Base-by-base conservation (phyloP, 2,329 filamentous ascomycete genomes). In the Dichotomopilus funicola region DNA sequence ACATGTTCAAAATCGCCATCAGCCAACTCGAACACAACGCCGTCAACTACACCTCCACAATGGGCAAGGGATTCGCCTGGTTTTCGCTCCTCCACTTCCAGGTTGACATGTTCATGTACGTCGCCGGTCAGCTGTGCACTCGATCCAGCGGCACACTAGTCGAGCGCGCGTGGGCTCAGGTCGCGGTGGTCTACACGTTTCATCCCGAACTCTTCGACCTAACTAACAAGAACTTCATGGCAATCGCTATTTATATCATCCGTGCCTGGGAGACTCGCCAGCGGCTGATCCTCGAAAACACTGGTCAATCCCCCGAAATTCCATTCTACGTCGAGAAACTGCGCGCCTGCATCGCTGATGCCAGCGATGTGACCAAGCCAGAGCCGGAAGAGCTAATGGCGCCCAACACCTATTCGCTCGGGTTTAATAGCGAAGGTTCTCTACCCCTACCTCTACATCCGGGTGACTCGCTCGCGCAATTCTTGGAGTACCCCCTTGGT, bases 11-110 rank as follows among this genome's bases (percentile, higher is more conserved):
- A 62, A 69, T 82, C 11, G 72, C 79, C 1, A 62, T 83, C 27
- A 71, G 73, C 43, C 70, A 74, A 34, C 71, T 75, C 13, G 77
- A 81, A 61, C 73, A 78, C 58, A 75, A 75, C 53, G 65, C 75
- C 8, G 68, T 69, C 7, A 68, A 76, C 10, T 78, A 79, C 60
- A 65, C 71, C 33, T 64, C 71, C 2, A 69, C 76, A 60, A 67
- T 69, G 13, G 68, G 73, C 31, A 71, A 70, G 0, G 76, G 77
- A 1, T 83, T 82, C 63, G 62, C 78, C 9, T 84, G 81, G 81
- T 82, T 78, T 60, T 71, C 76, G 64, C 74, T 75, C 57, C 68
- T 71, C 31, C 76, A 81, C 62, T 81, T 83, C 65, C 79, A 82
- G 62, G 67, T 78, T 48, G 80, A 81, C 54, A 69, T 82, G 31